Conservation (phyloP, 768 basidiomycete species). For the Lactarius trivialis region DNA sequence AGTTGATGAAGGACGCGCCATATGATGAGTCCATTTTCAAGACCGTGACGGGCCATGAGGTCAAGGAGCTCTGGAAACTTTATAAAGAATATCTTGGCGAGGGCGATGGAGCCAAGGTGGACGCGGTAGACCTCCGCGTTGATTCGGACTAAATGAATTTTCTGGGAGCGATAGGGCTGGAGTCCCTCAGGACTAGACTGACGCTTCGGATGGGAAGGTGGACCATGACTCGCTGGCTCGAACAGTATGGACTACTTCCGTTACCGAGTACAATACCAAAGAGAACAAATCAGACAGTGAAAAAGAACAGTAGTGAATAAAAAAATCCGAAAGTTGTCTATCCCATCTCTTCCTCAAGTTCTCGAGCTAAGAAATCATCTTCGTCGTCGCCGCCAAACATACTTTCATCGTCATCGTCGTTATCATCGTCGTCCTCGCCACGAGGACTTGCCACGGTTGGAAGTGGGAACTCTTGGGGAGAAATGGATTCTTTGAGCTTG, state of each 20-base stretch:
- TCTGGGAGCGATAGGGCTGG: neutral
- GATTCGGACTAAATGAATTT: neutral
- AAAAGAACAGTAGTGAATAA: neutral
- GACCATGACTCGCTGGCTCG: slow-evolving; percentile 4
- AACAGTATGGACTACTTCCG: slow-evolving; percentile 14
- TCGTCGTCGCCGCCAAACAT: slow-evolving; percentile 46
- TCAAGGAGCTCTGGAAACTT: slow-evolving; percentile 50
- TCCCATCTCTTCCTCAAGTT: slow-evolving; percentile 73
- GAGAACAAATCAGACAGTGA: slow-evolving; percentile 2
- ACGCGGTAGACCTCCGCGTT: neutral
- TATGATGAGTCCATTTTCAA: slow-evolving; percentile 51
- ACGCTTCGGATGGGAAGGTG: neutral
- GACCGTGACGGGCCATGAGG: slow-evolving; percentile 43
- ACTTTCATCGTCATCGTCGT: slow-evolving; percentile 40
- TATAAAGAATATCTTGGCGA: slow-evolving; percentile 44
- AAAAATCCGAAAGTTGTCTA: slow-evolving; percentile 32
- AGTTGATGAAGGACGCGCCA: slow-evolving; percentile 39
- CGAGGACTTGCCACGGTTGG: slow-evolving; percentile 4
- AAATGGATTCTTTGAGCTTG: slow-evolving; percentile 49
- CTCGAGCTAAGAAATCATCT: slow-evolving; percentile 77
- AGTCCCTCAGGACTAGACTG: neutral
- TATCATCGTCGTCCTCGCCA: slow-evolving; percentile 27
- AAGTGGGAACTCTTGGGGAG: slow-evolving; percentile 17
- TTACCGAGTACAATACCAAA: slow-evolving; percentile 12
- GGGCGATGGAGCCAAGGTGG: neutral